A percentile compares a stretch with the other conserved stretches of the same genome.
Conservation (phyloP, 202 grass and related monocot species). For the Schoenoplectus tabernaemontani region DNA sequence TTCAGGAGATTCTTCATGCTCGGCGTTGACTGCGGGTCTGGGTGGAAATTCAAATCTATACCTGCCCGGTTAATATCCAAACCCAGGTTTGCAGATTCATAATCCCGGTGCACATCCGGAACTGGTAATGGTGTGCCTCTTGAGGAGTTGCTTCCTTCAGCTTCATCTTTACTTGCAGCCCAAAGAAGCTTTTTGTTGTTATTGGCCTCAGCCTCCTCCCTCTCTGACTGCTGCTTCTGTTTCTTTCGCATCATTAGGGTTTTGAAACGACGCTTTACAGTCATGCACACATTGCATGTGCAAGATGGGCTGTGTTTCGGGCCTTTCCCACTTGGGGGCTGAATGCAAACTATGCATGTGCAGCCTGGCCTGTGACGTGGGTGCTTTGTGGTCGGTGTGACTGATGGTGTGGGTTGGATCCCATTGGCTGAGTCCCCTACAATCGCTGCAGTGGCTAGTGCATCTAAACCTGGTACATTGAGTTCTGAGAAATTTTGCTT, state of each 20-base stretch:
- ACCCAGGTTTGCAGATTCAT: constrained; percentile 31
- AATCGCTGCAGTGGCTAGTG: constrained; percentile 39
- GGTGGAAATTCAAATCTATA: constrained; percentile 90
- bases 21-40: constrained; percentile 10
- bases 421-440: constrained; percentile 36
- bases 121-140: constrained; percentile 39
- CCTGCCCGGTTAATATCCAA: constrained; percentile 42
- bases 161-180: constrained; percentile 54
- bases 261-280: constrained; percentile 80
- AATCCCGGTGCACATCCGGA: constrained; percentile 32
- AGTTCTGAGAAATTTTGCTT: constrained; percentile 54
- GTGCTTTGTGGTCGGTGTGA: constrained; percentile 78
- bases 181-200: constrained; percentile 59
- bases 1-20: constrained; percentile 79
- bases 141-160: constrained; percentile 53
- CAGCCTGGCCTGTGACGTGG: constrained; percentile 86
- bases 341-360: constrained; percentile 97
- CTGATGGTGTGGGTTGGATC: constrained; percentile 45
- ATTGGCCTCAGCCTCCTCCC: constrained; percentile 68
- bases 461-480: constrained; percentile 54
- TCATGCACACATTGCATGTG: constrained; percentile 97
- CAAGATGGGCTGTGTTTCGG: constrained; percentile 85
- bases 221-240: constrained; percentile 75
- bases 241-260: constrained; percentile 99
- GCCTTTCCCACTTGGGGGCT: constrained; percentile 94